Percentiles rank a stretch among this genome's conserved stretches.
These are phyloP conservation scores for Bipolaris bicolor DNA, from an alignment of 2,329 filamentous ascomycete genomes.

Conservation along the genomic window DNA sequence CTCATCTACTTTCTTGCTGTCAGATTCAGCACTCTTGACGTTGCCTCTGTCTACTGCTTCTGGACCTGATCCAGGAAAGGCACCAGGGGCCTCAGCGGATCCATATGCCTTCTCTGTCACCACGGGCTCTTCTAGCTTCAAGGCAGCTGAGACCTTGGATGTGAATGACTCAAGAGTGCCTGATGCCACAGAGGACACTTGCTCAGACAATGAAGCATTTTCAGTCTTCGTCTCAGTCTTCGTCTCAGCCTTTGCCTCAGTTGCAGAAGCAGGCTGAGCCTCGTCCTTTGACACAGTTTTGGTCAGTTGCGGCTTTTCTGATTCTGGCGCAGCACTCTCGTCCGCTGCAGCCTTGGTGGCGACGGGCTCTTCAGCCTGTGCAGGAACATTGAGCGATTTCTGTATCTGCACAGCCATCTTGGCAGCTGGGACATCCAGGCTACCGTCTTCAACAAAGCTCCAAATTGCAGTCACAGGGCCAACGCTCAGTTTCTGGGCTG, in stretches of 20 bases:
- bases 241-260: conserved; percentile 1
- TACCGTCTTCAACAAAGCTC: conserved; percentile 45
- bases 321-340: conserved; percentile 11
- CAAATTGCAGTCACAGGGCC: conserved; percentile 42
- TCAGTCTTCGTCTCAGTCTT: neutral
- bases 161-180: conserved; percentile 5
- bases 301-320: conserved; percentile 14
- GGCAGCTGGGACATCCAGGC: conserved; percentile 42
- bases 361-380: conserved; percentile 10
- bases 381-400: conserved; percentile 21
- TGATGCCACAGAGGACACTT: conserved; percentile 8
- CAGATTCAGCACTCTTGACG: conserved; percentile 8
- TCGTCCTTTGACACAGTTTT: conserved; percentile 14
- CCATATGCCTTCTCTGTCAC: conserved; percentile 19
- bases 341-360: conserved; percentile 11
- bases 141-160: conserved; percentile 7
- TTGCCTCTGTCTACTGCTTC: conserved; percentile 11
- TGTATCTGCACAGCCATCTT: conserved; percentile 38
- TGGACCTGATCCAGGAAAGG: conserved; percentile 24
- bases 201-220: conserved; percentile 4
- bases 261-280: conserved; percentile 8
- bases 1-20: conserved; percentile 13
- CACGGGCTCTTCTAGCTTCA: conserved; percentile 17
- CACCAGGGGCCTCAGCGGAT: conserved; percentile 28
- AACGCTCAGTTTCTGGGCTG: conserved; percentile 34